phyloP scores from a whole-genome alignment of 2,329 filamentous ascomycete species.

The Neophaeococcomyces aloes region DNA sequence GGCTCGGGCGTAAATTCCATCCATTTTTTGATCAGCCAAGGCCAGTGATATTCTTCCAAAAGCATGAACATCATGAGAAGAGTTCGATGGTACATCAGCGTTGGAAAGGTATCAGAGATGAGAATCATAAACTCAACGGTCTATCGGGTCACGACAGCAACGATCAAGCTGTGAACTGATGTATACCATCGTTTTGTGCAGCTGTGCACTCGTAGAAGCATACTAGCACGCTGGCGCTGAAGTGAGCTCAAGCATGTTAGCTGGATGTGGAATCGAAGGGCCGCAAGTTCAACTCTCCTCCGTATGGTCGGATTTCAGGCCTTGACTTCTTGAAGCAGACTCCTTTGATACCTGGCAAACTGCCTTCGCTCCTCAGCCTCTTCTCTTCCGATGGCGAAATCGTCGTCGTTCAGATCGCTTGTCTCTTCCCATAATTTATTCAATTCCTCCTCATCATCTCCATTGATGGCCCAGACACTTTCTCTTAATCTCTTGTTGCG shows the following conservation, averaged over 20 bases:
- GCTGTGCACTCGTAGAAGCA: too few relatives aligned
- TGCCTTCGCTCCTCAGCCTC: slow-evolving; percentile 51
- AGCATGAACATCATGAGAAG: background rate
- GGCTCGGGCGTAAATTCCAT: slow-evolving; percentile 2
- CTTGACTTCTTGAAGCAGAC: slow-evolving; percentile 11
- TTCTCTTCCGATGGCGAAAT: slow-evolving; percentile 65
- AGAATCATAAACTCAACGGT: too few relatives aligned
- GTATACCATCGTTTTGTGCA: too few relatives aligned
- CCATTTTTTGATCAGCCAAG: background rate
- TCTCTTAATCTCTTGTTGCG: slow-evolving; percentile 85
- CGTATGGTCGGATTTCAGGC: too few relatives aligned
- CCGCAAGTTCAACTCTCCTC: too few relatives aligned
- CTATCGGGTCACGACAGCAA: too few relatives aligned
- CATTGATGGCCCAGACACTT: slow-evolving; percentile 80
- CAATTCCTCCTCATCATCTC: slow-evolving; percentile 59
- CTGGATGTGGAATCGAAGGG: background rate
- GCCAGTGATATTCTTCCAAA: background rate
- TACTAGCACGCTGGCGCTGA: too few relatives aligned
- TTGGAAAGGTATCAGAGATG: too few relatives aligned
- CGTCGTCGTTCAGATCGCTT: slow-evolving; percentile 79
- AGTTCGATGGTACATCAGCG: too few relatives aligned
- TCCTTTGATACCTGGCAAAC: slow-evolving; percentile 19
- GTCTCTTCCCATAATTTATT: slow-evolving; percentile 76
- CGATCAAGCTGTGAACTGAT: too few relatives aligned
- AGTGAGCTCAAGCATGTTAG: too few relatives aligned